Evolutionary conservation across 1,284 basidiomycete genomes (phyloP).

Genomic region (Takashimella tepidaria): DNA sequence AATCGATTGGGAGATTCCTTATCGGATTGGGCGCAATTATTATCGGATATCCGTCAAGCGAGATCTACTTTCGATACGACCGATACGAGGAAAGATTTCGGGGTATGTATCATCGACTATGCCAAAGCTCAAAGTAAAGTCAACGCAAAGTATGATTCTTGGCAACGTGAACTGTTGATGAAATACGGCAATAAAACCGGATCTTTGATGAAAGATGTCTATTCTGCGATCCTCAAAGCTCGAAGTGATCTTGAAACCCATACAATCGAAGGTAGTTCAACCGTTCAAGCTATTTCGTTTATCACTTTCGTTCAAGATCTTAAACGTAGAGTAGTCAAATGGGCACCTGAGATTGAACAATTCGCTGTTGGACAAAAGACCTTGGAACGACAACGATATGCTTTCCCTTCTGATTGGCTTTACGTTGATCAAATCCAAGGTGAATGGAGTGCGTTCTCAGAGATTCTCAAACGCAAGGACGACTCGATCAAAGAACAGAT

Average conservation of each 20-base stretch:
- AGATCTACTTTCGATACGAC: conserved; percentile 95
- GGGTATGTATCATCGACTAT: conserved; percentile 91
- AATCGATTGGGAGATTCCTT: conserved; percentile 86
- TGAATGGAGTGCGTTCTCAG: conserved; percentile 97
- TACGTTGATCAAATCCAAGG: conserved; percentile 96
- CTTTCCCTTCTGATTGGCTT: conserved; percentile 95
- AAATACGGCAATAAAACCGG: conserved; percentile 89
- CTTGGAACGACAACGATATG: conserved; percentile 91
- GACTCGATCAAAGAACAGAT: conserved; percentile 94
- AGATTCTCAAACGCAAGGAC: conserved; percentile 96
- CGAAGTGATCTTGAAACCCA: conserved; percentile 90
- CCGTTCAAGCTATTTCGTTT: conserved; percentile 95
- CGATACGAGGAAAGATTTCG: conserved; percentile 85
- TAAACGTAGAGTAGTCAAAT: conserved; percentile 91
- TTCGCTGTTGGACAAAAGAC: conserved; percentile 95
- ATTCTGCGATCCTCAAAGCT: conserved; percentile 84
- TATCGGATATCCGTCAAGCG: conserved; percentile 93
- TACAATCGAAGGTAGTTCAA: conserved; percentile 63
- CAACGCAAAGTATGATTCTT: conserved; percentile 96
- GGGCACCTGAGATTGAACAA: conserved; percentile 94
- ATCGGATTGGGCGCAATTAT: conserved; percentile 85
- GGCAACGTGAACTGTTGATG: conserved; percentile 91
- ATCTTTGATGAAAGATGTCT: conserved; percentile 92
- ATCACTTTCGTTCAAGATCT: conserved; percentile 99
- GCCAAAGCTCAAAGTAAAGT: conserved; percentile 96